phyloP scores from a whole-genome alignment of 2,329 filamentous ascomycete species.

The Passalora sequoiae region DNA sequence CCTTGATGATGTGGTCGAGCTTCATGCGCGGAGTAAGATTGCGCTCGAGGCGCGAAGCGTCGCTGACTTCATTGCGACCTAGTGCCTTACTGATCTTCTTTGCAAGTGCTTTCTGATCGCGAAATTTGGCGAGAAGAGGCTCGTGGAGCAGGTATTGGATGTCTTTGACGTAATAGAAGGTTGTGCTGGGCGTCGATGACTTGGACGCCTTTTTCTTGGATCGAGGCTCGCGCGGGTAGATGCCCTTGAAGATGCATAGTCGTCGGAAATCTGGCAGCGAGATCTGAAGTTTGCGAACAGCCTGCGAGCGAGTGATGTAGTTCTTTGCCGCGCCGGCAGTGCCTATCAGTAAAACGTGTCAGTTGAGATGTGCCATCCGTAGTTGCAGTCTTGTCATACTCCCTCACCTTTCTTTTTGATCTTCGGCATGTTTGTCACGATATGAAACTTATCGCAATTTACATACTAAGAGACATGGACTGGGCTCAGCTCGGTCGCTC shows the following conservation, averaged over 20 bases:
- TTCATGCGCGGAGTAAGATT: conserved; percentile 84
- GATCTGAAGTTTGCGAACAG: conserved; percentile 95
- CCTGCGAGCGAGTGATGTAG: conserved; percentile 95
- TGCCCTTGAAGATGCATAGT: conserved; percentile 99
- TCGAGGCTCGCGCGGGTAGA: conserved; percentile 94
- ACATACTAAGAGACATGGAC: too few species aligned
- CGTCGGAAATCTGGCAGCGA: conserved; percentile 95
- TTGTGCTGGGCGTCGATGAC: conserved; percentile 82
- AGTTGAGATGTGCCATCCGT: too few species aligned
- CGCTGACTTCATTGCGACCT: conserved; percentile 81
- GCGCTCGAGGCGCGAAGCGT: conserved; percentile 85
- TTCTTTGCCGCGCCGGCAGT: conserved; percentile 91
- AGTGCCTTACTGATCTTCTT: conserved; percentile 96
- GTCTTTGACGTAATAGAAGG: conserved; percentile 89
- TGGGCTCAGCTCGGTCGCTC: too few species aligned
- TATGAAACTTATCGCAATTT: too few species aligned
- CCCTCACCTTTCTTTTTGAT: conserved; percentile 82
- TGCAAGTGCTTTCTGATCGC: conserved; percentile 91
- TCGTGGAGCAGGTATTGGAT: conserved; percentile 98
- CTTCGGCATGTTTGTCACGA: conserved; percentile 54
- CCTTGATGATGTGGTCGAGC: conserved; percentile 93
- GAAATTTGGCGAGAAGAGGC: conserved; percentile 87
- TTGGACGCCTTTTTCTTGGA: conserved; percentile 97
- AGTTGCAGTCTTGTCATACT: conserved; percentile 6
- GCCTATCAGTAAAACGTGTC: conserved; percentile 46